A percentile compares a stretch with the other conserved stretches of the same genome.
Evolutionary conservation across 2,329 filamentous ascomycete genomes (phyloP).

Genomic region (Graphium sp.): DNA sequence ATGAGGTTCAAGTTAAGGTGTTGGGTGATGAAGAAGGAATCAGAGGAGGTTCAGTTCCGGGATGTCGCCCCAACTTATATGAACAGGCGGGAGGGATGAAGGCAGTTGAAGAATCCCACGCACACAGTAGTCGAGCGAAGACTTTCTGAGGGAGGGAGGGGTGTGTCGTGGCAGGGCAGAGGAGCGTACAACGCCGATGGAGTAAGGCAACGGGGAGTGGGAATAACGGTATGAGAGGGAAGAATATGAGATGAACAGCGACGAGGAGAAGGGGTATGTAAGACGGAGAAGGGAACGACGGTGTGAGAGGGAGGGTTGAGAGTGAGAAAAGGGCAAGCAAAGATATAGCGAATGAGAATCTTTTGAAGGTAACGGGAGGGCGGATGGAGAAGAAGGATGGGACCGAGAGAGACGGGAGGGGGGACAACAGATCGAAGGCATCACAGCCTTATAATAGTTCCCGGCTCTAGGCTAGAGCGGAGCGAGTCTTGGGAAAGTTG

Average conservation of each 20-base stretch:
- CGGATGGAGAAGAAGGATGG: constrained; percentile 5
- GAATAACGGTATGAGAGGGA: not conserved
- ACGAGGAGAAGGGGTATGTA: not conserved
- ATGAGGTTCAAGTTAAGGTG: not conserved
- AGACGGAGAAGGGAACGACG: constrained; percentile 8
- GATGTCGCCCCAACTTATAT: constrained; percentile 1
- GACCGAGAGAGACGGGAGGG: constrained; percentile 10
- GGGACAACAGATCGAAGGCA: constrained; percentile 20
- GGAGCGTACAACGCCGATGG: not conserved
- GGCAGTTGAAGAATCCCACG: too few species aligned
- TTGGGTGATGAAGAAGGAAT: not conserved
- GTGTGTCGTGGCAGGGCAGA: not conserved
- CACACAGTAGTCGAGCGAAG: too few species aligned
- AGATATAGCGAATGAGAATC: constrained; percentile 3
- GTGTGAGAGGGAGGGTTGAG: constrained; percentile 7
- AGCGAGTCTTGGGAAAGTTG: too few species aligned
- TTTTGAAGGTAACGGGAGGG: constrained; percentile 1
- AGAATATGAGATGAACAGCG: not conserved
- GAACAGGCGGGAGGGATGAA: not conserved
- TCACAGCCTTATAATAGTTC: constrained; percentile 43
- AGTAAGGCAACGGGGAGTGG: not conserved
- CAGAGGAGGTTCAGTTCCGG: not conserved
- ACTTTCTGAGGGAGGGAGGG: too few species aligned
- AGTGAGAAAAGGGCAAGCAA: constrained; percentile 6
- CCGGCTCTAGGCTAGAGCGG: too few species aligned